Evolutionary conservation across 1,284 basidiomycete genomes (phyloP), one percentile per base, ranked within the genome.

Genomic region (Marasmius oreades): DNA sequence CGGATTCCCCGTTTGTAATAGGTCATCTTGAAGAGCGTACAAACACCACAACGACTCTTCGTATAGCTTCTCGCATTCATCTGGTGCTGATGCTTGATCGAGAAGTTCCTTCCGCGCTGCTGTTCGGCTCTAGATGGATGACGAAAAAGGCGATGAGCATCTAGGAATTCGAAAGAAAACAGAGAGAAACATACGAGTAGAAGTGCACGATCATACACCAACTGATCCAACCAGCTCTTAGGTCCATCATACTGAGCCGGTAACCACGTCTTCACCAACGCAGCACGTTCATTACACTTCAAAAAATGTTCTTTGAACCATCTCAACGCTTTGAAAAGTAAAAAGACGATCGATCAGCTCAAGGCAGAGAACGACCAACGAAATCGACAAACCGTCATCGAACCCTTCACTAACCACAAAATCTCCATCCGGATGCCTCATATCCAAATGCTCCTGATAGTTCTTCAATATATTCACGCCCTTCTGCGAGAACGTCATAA

Each of bases 31-130:
- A 5, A 98, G 78, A 0, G 93, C 90, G 62, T 92, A 91, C 24
- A 99, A 76, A 68, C 95, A 90, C 90, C 93, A 96, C 18, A 97
- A 72, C 0, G 94, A 93, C 60, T 93, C 93, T 68, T 98, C 95
- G 73, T 99, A 99, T 36, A 95, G 80, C 66, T 90, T 88, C 73
- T 97, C 90, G 67, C 95, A 97, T 63, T 91, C 88, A 61, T 94
- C 90, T 20, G 86, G 85, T 7, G 75, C 75, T n/a, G 70, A 72
- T 26, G 85, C 86, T 64, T 92, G 88, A 62, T 93, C 91, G 22
- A 92, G 77, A 0, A 98, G 80, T 68, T 99, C 96, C 66, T 95
- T 93, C 26, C 90, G 81, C 0, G 96, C 96, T 43, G 94, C 95
- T 3, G 88, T 90, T 8, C 95, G 89, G 58, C 94, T 96, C 94